Base-by-base conservation (phyloP, 208 protist genomes). In the Kentomonas sorsogonicus region DNA sequence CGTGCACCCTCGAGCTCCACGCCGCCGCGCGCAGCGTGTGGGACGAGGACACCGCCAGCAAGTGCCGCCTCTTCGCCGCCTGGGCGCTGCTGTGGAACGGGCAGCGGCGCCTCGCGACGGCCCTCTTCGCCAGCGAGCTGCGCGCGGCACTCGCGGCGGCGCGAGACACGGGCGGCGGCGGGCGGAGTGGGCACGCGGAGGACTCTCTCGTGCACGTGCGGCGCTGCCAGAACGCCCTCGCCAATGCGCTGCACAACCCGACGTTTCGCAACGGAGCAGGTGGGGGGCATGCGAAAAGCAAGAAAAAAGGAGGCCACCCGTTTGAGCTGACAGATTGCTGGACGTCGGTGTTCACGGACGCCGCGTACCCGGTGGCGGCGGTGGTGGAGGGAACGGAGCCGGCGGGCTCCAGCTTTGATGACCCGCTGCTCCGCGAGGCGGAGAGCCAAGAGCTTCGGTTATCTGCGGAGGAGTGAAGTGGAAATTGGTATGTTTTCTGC, bases 41-140 rank as follows among this genome's bases (percentile, higher is more conserved):
- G 33, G 75, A 88, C 31, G 73, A 63, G 18, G 77, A 77, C 10
- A 69, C 74, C 25, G 47, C 61, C 39, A 51, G 57, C 26, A 86
- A 82, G 68, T 84, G 77, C 55, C 77, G 78, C 4, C 46, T 88
- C 15, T 91, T 91, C 46, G 64, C 88, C 27, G 84, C 74, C 5
- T 91, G 84, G 84, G 73, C 79, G 3, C 56, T 73, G 51, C 47
- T 91, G 27, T 91, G 84, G 80, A 79, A 71, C 52, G 75, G 77
- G 20, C 48, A 79, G 38, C 50, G 53, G 3, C 18, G 20, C 10
- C 58, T 57, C 10, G 83, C 83, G 7, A 45, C 82, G 2, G 45
- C 41, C 11, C 61, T 86, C 5, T 87, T 91, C 30, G 26, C 61
- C 10, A 34, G 34, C 6, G 70, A 87, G 63, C 58, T 71, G n/a